Evolutionary conservation across 2,329 filamentous ascomycete species (phyloP), one percentile per base, ranked within the genome.

Genomic region (Colletotrichum shisoi): DNA sequence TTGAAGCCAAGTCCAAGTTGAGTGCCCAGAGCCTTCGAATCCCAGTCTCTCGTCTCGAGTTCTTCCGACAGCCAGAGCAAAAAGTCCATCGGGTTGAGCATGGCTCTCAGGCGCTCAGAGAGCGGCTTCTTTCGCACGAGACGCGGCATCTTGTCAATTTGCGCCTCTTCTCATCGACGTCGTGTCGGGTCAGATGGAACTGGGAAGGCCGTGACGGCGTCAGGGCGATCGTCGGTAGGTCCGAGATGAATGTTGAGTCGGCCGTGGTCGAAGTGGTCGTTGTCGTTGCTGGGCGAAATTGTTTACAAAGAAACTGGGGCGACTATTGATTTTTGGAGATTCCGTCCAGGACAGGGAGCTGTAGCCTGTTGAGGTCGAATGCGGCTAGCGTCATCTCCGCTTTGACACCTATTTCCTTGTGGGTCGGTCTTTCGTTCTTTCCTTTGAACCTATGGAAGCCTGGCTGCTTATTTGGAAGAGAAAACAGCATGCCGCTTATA

Each of bases 31-130:
- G 88, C 81, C 71, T 91, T 90, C 21, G 94, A 92, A 72, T 97
- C 92, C 89, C 93, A 96, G 73, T 97, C 92, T 74, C 91, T 89
- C 34, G 93, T 93, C 76, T 97, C 94, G 68, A 99, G 85, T 79
- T 97, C 92, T 76, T 98, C 94, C 0, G 92, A 96, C 2, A 96
- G 79, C 91, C 93, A 97, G 19, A 99, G 87, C 61, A 95, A 81
- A 74, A 94, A 91, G 79, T 99, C 95, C 81, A 91, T 90, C 3
- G 92, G 93, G 75, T 98, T 94, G 67, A 97, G 82, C 77, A 88
- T 88, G 63, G 91, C 85, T 76, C 88, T 88, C 77, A 98, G 85
- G 77, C 94, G 92, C 84, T 98, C 91, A 37, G 81, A 76, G 72
- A 97, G 85, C 76, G 95, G 90, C 76, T 87, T 88, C 73, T 88